Percentiles rank a stretch among this genome's conserved stretches.
Conservation (phyloP, 1,284 basidiomycete genomes). For the Moesziomyces antarcticus region DNA sequence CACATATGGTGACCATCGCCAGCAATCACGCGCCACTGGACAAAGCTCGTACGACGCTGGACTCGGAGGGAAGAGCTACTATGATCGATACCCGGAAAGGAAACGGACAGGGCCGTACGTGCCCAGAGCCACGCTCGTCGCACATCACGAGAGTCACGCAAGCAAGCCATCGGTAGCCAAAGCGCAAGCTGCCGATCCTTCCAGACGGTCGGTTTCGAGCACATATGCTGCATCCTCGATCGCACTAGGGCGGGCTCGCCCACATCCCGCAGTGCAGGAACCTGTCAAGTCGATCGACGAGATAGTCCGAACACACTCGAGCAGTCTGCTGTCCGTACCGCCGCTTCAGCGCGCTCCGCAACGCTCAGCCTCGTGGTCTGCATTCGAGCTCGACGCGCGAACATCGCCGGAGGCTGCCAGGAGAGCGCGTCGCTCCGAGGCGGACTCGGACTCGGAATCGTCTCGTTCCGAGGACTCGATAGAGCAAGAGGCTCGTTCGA, state of each 20-base stretch:
- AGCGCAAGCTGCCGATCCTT: not conserved
- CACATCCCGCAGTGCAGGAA: conserved; percentile 6
- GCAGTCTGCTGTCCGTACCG: conserved; percentile 52
- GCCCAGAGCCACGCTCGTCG: conserved; percentile 29
- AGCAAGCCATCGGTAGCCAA: not conserved
- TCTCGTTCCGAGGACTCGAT: conserved; percentile 19
- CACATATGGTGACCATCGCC: not conserved
- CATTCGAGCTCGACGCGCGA: conserved; percentile 28
- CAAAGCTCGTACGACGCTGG: not conserved
- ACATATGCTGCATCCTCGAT: conserved; percentile 33
- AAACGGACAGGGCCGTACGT: conserved; percentile 51
- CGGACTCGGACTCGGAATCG: conserved; percentile 10
- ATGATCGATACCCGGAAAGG: conserved; percentile 55
- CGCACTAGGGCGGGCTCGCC: conserved; percentile 18
- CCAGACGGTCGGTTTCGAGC: conserved; percentile 5
- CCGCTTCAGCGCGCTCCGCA: conserved; percentile 44
- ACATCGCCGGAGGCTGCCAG: not conserved
- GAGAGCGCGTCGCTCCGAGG: not conserved
- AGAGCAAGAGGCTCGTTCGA: conserved; percentile 20
- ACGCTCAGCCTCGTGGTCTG: conserved; percentile 45
- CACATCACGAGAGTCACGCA: conserved; percentile 3
- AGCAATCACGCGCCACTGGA: not conserved
- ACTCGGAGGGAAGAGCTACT: conserved; percentile 33
- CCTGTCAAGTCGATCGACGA: conserved; percentile 63
- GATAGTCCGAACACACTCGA: conserved; percentile 69